Conservation (phyloP, 2,329 filamentous ascomycete genomes). For the Colletotrichum sp. region DNA sequence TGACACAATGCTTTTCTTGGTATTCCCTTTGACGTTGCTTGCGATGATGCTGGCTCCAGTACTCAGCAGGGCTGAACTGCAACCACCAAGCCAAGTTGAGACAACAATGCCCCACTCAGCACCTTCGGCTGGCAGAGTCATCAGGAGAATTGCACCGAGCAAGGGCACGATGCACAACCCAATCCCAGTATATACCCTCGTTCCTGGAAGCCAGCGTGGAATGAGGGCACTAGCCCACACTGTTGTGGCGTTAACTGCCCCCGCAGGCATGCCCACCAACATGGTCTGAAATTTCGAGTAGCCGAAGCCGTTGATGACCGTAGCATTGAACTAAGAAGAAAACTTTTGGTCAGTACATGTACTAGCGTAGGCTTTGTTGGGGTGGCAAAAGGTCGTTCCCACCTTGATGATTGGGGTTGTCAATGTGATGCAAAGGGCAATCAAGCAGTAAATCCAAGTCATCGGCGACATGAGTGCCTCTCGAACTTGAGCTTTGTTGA, state of each 20-base stretch:
- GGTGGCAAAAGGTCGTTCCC: background rate
- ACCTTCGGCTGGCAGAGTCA: constrained; percentile 9
- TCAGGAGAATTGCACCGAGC: constrained; percentile 15
- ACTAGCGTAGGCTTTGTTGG: rapidly evolving
- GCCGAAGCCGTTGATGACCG: constrained; percentile 23
- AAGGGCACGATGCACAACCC: background rate
- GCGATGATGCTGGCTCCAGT: constrained; percentile 25
- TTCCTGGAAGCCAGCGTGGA: constrained; percentile 22
- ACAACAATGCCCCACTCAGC: constrained; percentile 26
- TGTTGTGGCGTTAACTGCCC: background rate
- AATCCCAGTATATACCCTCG: constrained; percentile 29
- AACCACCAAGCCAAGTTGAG: constrained; percentile 27
- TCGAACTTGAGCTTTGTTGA: constrained; percentile 21
- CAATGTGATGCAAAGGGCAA: constrained; percentile 26
- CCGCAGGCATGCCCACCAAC: constrained; percentile 17
- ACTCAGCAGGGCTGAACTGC: constrained; percentile 19
- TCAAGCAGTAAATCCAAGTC: constrained; percentile 23
- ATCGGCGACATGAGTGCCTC: constrained; percentile 22
- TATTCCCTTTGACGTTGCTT: constrained; percentile 32
- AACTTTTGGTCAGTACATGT: background rate
- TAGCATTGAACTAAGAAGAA: background rate
- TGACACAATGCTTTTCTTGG: constrained; percentile 29
- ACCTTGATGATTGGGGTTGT: constrained; percentile 26
- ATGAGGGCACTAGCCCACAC: constrained; percentile 23
- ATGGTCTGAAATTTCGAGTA: constrained; percentile 19